Evolutionary conservation across 495 filamentous ascomycete species (phyloP), one percentile per base, ranked within the genome.

Genomic region (Daldinia childiae): DNA sequence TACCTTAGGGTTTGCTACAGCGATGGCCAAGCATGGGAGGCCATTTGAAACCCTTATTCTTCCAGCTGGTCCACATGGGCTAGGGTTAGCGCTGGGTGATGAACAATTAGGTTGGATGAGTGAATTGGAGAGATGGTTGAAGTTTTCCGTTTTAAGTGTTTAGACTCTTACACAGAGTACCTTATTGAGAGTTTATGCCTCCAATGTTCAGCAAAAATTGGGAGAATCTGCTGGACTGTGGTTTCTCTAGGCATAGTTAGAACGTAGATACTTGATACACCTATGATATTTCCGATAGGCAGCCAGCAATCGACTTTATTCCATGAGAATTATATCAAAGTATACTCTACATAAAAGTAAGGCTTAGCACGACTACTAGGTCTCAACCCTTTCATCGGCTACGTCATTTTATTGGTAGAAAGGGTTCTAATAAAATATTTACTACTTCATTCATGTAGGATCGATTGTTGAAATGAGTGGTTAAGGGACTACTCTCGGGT

Each of bases 241-340:
- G 24, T 12, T 51, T 26, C 45, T 14, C 21, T 26, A 26, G 45
- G 2, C 24, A 11, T 21, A 51, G 12, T 15, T 26, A 51, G 45
- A 26, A 51, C 11, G 3, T 51, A 21, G 15, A 51, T 21, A 5
- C 9, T 21, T 26, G 19, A 51, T 12, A 51, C 19, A 24, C 15
- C 9, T 24, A 51, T 17, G 24, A 4, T 17, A 8, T 39, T 48
- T 24, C n/a, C n/a, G 9, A 24, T 34, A 34, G 9, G 3, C 7
- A n/a, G 9, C 3, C 7, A n/a, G 43, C 43, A 4, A 19, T 4
- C 43, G 7, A 24, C 21, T 19, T 26, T 41, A 73, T 65, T 41
- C 81, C 78, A 17, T 77, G 81, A 69, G 77, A 76, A 48, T 3
- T 36, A 36, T 36, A 3, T 36, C 12, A 12, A 36, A 14, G 12